phyloP scores from a whole-genome alignment of 768 basidiomycete species.

The Piloderma croceum region DNA sequence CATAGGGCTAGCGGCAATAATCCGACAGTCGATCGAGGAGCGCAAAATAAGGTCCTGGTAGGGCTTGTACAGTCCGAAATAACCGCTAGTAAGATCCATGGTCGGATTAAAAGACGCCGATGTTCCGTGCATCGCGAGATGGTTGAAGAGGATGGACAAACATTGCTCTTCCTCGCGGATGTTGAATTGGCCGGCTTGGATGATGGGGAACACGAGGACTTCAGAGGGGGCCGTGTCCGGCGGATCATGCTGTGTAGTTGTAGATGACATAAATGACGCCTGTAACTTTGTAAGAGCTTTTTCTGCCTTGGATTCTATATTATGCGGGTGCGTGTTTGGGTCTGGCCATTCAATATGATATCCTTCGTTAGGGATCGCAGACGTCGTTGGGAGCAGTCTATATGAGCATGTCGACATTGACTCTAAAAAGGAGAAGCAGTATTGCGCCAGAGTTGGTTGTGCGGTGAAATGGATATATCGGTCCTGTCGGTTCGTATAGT shows the following conservation, averaged over 20 bases:
- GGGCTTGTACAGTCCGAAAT: constrained; percentile 79
- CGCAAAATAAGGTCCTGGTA: constrained; percentile 73
- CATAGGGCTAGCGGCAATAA: constrained; percentile 84
- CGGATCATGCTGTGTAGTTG: not conserved
- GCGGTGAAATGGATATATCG: constrained; percentile 75
- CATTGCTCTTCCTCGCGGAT: constrained; percentile 79
- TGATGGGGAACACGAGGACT: constrained; percentile 70
- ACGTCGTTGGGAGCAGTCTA: constrained; percentile 33
- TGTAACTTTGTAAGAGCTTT: constrained; percentile 59
- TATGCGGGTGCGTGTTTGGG: constrained; percentile 57
- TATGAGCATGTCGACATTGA: constrained; percentile 72
- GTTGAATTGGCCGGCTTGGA: constrained; percentile 86
- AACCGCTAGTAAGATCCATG: constrained; percentile 88
- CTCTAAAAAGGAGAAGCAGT: constrained; percentile 76
- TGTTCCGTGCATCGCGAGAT: constrained; percentile 25
- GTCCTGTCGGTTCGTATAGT: constrained; percentile 94
- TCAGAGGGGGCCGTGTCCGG: constrained; percentile 1
- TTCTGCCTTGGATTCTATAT: constrained; percentile 57
- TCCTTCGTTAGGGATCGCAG: constrained; percentile 32
- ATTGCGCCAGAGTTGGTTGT: constrained; percentile 62
- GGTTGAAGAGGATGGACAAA: constrained; percentile 53
- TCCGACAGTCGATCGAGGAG: constrained; percentile 53
- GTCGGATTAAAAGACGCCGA: constrained; percentile 26
- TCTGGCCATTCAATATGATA: constrained; percentile 68
- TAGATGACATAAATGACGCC: constrained; percentile 25